phyloP scores from a whole-genome alignment of 345 rosid species.

The Eucalyptus curtisii region DNA sequence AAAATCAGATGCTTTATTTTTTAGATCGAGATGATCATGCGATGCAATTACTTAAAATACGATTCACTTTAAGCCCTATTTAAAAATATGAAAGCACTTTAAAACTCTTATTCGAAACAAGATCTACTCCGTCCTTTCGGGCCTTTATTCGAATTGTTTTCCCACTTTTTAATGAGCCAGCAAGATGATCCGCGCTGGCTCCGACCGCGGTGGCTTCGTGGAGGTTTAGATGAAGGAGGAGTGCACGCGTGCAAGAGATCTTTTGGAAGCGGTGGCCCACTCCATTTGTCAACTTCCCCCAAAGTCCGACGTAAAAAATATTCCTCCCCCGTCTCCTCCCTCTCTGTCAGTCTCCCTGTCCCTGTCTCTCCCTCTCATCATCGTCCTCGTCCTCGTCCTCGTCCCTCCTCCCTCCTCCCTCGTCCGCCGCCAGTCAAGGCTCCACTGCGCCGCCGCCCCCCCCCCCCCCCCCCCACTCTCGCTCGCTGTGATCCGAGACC shows the following conservation, averaged over 20 bases:
- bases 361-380: background rate
- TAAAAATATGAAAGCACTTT: too few relatives aligned
- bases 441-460: background rate
- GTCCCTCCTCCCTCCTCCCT: background rate
- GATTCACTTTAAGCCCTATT: fast-evolving
- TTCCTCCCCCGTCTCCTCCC: background rate
- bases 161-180: background rate
- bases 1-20: too few relatives aligned
- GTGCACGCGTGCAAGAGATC: too few relatives aligned
- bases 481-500: background rate
- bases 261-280: background rate
- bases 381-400: background rate
- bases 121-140: fast-evolving
- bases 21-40: fast-evolving
- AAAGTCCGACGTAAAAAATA: background rate
- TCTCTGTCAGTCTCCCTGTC: background rate
- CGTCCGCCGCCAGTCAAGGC: background rate
- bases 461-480: background rate
- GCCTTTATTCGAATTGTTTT: too few relatives aligned
- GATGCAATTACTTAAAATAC: too few relatives aligned
- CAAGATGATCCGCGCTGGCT: background rate
- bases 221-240: too few relatives aligned
- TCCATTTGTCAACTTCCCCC: background rate
- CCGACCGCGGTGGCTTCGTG: background rate
- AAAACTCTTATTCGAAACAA: too few relatives aligned